These are phyloP conservation scores for Omphalotus guepiniiformis DNA, from an alignment of 768 basidiomycete species.

Conservation along the genomic window DNA sequence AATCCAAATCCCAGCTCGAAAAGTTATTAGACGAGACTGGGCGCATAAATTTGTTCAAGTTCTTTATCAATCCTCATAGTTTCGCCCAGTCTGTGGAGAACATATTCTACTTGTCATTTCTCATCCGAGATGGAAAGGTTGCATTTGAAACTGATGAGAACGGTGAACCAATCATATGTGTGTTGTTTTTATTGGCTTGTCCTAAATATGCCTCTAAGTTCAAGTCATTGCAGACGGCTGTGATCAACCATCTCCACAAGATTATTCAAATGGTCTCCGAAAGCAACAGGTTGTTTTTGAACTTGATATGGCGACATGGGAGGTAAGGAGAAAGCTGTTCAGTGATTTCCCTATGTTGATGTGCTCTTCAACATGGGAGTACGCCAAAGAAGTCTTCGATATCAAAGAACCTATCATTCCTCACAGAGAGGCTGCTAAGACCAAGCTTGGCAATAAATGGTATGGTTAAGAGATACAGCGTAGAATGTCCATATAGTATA, in stretches of 20 bases:
- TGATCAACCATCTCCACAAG: constrained; percentile 58
- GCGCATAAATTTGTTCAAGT: constrained; percentile 74
- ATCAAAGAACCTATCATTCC: constrained; percentile 78
- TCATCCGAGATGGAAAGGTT: constrained; percentile 81
- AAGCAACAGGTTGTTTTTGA: constrained; percentile 89
- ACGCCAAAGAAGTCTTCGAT: constrained; percentile 82
- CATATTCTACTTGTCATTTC: constrained; percentile 90
- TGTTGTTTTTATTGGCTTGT: not conserved
- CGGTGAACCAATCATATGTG: constrained; percentile 75
- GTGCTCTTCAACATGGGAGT: constrained; percentile 40
- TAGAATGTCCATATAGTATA: no score
- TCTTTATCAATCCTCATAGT: constrained; percentile 85
- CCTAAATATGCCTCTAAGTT: not conserved
- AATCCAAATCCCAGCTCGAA: constrained; percentile 44
- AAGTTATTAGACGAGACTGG: constrained; percentile 47
- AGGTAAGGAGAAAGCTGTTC: constrained; percentile 40
- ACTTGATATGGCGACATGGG: constrained; percentile 88
- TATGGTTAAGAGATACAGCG: no score
- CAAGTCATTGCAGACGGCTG: constrained; percentile 45
- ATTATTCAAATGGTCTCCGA: constrained; percentile 57
- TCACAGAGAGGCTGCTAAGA: constrained; percentile 56
- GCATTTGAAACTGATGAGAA: constrained; percentile 64
- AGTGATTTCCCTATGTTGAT: not conserved
- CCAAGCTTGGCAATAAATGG: constrained; percentile 63
- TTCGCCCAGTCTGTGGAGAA: constrained; percentile 97